Conservation (phyloP, 176 grass and related monocot species). For the Avena eriantha region DNA sequence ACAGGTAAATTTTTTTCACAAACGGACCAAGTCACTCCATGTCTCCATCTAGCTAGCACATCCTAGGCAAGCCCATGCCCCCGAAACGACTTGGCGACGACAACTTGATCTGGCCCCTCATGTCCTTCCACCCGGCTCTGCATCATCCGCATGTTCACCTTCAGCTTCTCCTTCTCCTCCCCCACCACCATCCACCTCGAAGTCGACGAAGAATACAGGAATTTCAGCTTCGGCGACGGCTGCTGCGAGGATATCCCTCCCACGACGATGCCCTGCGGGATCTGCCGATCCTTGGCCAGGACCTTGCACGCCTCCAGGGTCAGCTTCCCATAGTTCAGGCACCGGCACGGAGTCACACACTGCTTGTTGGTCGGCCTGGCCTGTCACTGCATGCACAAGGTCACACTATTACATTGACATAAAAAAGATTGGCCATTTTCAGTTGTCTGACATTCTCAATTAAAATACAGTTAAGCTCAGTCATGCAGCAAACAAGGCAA, state of each 20-base stretch:
- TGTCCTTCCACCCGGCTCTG: too few species aligned
- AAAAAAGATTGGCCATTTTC: not conserved
- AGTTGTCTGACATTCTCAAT: too few species aligned
- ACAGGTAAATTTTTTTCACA: too few species aligned
- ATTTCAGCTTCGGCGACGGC: conserved; percentile 47
- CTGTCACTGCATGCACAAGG: conserved; percentile 56
- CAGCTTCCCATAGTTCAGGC: conserved; percentile 84
- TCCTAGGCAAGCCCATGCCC: too few species aligned
- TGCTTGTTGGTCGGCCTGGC: conserved; percentile 53
- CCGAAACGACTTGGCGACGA: too few species aligned
- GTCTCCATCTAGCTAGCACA: too few species aligned
- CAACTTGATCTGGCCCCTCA: too few species aligned
- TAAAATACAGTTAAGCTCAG: not conserved
- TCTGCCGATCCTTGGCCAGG: conserved; percentile 69
- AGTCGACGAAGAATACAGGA: not conserved
- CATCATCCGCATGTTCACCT: too few species aligned
- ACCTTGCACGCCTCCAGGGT: conserved; percentile 82
- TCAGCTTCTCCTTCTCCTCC: too few species aligned
- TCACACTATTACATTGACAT: not conserved
- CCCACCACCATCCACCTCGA: too few species aligned
- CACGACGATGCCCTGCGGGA: conserved; percentile 57
- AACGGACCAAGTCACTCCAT: too few species aligned
- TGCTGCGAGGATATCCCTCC: conserved; percentile 64
- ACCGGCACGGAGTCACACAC: conserved; percentile 39
- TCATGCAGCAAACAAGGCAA: not conserved